Evolutionary conservation across 2,329 filamentous ascomycete genomes (phyloP).

Genomic region (Fusarium azukiicola): DNA sequence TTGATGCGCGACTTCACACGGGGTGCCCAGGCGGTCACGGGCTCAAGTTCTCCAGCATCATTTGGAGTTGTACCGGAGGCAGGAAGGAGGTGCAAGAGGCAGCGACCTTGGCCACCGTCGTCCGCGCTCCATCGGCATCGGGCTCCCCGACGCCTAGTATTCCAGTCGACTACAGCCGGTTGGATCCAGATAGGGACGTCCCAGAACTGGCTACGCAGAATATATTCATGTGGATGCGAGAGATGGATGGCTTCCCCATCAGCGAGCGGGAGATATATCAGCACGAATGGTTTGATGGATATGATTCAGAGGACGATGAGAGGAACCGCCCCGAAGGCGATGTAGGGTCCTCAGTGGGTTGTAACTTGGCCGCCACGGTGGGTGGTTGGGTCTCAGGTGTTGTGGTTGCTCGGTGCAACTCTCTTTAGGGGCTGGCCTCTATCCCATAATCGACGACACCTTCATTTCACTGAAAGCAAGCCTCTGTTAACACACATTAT

Average conservation of each 20-base stretch:
- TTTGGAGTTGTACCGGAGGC: conserved; percentile 18
- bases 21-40: conserved; percentile 20
- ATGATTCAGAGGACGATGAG: conserved; percentile 34
- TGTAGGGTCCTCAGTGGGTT: conserved; percentile 18
- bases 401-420: conserved; percentile 20
- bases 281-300: conserved; percentile 37
- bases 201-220: conserved; percentile 27
- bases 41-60: conserved; percentile 6
- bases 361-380: conserved; percentile 12
- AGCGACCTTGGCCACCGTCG: neutral
- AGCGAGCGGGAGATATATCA: conserved; percentile 34
- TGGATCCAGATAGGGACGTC: conserved; percentile 33
- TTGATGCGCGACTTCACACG: conserved; percentile 28
- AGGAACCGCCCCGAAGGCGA: conserved; percentile 23
- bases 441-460: too few relatives aligned
- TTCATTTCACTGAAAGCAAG: too few relatives aligned
- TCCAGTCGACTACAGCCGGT: conserved; percentile 20
- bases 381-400: conserved; percentile 24
- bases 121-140: neutral
- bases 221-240: conserved; percentile 37
- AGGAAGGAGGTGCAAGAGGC: conserved; percentile 18
- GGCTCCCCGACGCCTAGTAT: neutral
- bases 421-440: neutral
- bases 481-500: too few relatives aligned
- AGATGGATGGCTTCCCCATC: conserved; percentile 29